A percentile compares a stretch with the other conserved stretches of the same genome.
phyloP scores from a whole-genome alignment of 352 stramenopile genomes.

The Pythium aquatile region DNA sequence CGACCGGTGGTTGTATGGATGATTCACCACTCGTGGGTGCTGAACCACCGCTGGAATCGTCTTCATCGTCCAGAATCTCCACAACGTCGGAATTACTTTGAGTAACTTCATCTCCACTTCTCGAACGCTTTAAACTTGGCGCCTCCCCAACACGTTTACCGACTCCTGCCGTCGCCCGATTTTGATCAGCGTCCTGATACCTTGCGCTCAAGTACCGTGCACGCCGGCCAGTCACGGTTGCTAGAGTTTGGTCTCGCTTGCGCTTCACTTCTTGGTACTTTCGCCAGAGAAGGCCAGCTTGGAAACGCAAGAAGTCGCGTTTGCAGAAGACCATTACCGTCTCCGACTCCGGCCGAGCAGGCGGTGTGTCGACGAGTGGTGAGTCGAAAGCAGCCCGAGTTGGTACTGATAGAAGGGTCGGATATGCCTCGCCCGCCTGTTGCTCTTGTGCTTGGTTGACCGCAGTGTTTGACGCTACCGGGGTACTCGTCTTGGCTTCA shows the following conservation, averaged over 20 bases:
- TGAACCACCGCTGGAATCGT: background rate
- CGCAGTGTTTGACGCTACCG: background rate
- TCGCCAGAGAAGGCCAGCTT: constrained; percentile 63
- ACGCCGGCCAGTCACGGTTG: constrained; percentile 21
- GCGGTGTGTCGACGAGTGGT: background rate
- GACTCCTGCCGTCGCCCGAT: background rate
- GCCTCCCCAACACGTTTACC: background rate
- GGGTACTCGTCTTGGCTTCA: background rate
- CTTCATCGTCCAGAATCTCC: constrained; percentile 12
- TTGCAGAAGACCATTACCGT: constrained; percentile 85
- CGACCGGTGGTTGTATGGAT: background rate
- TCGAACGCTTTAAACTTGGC: background rate
- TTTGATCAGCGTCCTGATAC: constrained; percentile 16
- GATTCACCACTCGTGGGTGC: background rate
- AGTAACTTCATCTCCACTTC: background rate
- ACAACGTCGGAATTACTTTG: background rate
- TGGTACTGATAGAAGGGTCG: background rate
- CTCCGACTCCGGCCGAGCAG: constrained; percentile 30
- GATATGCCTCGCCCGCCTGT: background rate
- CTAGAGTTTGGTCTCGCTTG: constrained; percentile 22
- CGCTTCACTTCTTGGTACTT: constrained; percentile 70
- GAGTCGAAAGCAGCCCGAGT: background rate
- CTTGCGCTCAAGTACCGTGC: constrained; percentile 24
- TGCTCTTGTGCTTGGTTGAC: background rate
- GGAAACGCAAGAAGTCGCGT: constrained; percentile 76